Conservation (phyloP, 2,329 filamentous ascomycete genomes). For the Cercospora citrullina region DNA sequence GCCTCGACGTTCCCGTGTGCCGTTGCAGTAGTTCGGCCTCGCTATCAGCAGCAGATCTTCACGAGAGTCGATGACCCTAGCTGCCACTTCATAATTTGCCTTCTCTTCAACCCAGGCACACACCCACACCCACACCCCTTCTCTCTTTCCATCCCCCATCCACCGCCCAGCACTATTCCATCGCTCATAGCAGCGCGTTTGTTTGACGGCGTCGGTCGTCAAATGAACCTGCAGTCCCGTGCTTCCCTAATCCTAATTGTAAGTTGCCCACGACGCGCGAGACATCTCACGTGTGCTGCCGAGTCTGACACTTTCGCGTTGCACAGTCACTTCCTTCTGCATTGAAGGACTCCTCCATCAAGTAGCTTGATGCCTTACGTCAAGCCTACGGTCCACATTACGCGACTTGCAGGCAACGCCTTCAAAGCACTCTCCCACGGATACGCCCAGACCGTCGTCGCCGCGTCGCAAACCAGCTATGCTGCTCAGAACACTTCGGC, state of each 20-base stretch:
- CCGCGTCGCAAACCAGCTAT: constrained; percentile 84
- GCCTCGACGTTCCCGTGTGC: not conserved
- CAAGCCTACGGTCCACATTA: constrained; percentile 76
- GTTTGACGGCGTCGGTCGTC: constrained; percentile 86
- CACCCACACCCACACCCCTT: constrained; percentile 1
- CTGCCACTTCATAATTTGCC: constrained; percentile 2
- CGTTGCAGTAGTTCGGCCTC: not conserved
- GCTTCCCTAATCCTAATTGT: constrained; percentile 20
- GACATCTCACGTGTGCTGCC: constrained; percentile 20
- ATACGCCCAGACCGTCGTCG: constrained; percentile 96
- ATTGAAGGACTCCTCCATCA: constrained; percentile 59
- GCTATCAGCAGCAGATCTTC: not conserved
- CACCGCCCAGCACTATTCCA: constrained; percentile 16
- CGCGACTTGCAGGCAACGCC: constrained; percentile 72
- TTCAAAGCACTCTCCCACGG: constrained; percentile 92
- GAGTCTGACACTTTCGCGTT: constrained; percentile 26
- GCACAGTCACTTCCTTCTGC: constrained; percentile 50
- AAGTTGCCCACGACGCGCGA: constrained; percentile 13
- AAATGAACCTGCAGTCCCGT: constrained; percentile 91
- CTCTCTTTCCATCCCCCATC: constrained; percentile 9
- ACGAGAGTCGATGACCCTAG: constrained; percentile 1
- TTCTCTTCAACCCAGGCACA: constrained; percentile 12
- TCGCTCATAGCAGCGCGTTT: constrained; percentile 66
- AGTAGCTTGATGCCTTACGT: constrained; percentile 81
- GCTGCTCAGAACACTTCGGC: constrained; percentile 62